Evolutionary conservation across 2,329 filamentous ascomycete genomes (phyloP), one percentile per base, ranked within the genome.

Genomic region (Bipolaris cookei): DNA sequence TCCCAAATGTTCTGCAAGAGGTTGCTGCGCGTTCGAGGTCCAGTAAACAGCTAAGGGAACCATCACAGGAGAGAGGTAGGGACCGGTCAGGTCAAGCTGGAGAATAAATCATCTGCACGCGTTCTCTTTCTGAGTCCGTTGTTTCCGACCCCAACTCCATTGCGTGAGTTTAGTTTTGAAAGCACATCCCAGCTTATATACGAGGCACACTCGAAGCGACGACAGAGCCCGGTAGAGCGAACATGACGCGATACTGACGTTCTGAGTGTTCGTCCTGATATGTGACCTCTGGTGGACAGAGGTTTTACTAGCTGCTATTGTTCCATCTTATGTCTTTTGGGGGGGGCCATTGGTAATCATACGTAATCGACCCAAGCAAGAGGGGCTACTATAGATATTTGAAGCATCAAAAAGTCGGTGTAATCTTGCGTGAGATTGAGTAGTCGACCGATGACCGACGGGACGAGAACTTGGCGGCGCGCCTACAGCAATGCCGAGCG

Each of bases 361-460:
- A 30, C 14, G 39, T 44, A 51, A 54, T 32, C 21, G 38, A 10
- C 18, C 21, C 18, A 32, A 28, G 30, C 16, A 38, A 21, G 20
- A 32, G 7, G 11, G 13, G 21, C 16, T 18, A n/a, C 8, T 37
- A 42, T 35, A 14, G 20, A 16, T 1, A 30, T 21, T 21, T 6
- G 30, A 43, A 20, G 43, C n/a, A 46, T 41, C 5, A 28, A 13
- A 25, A n/a, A 43, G 32, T 47, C 7, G 21, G 54, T 42, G 54
- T 56, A 21, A 42, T 47, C 28, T 43, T 37, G 2, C 32, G 53
- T 51, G 34, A 56, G 47, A 56, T 25, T 23, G 53, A 34, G 28
- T 11, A 23, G n/a, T 7, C 46, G 42, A 47, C 54, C 49, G 54
- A 50, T 56, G 49, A 21, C 10, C 18, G 18, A 37, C 3, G 6